A percentile compares a stretch with the other conserved stretches of the same genome.
Evolutionary conservation across 139 green algal species (phyloP).

Genomic region (Limnomonas spitsbergensis): DNA sequence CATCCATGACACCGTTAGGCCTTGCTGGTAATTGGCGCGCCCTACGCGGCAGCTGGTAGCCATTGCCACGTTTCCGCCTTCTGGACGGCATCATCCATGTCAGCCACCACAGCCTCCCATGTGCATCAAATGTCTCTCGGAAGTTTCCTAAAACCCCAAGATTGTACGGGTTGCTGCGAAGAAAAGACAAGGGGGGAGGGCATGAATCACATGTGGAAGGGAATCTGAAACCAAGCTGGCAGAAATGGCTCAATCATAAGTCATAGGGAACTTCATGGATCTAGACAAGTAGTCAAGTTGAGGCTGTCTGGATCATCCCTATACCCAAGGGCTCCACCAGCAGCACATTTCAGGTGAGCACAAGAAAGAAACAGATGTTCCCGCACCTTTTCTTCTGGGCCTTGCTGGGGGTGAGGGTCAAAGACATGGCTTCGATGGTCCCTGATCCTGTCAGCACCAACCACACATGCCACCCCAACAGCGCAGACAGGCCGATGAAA

Average conservation of each 20-base stretch:
- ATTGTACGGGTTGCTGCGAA: slow-evolving; percentile 49
- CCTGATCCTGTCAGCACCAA: slow-evolving; percentile 55
- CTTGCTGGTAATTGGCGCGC: background rate
- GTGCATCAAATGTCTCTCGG: slow-evolving; percentile 55
- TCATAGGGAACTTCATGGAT: too few relatives aligned
- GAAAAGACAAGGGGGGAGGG: background rate
- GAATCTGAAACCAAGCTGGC: too few relatives aligned
- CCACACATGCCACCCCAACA: slow-evolving; percentile 61
- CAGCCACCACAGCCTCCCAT: slow-evolving; percentile 55
- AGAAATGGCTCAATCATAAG: too few relatives aligned
- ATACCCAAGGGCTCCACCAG: too few relatives aligned
- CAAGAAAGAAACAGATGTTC: too few relatives aligned
- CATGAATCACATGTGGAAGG: too few relatives aligned
- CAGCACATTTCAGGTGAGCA: too few relatives aligned
- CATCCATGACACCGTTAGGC: too few relatives aligned
- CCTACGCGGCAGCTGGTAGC: slow-evolving; percentile 24
- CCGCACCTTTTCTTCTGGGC: too few relatives aligned
- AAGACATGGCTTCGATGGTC: slow-evolving; percentile 51
- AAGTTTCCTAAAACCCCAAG: slow-evolving; percentile 49
- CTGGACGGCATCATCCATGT: slow-evolving; percentile 41
- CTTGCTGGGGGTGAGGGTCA: too few relatives aligned
- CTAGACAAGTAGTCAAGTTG: too few relatives aligned
- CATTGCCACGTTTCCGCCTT: slow-evolving; percentile 33
- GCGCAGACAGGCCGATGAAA: slow-evolving; percentile 33
- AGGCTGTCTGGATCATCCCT: too few relatives aligned